Conservation (phyloP, 176 grass and related monocot species). For the Coix lacrymajobi region DNA sequence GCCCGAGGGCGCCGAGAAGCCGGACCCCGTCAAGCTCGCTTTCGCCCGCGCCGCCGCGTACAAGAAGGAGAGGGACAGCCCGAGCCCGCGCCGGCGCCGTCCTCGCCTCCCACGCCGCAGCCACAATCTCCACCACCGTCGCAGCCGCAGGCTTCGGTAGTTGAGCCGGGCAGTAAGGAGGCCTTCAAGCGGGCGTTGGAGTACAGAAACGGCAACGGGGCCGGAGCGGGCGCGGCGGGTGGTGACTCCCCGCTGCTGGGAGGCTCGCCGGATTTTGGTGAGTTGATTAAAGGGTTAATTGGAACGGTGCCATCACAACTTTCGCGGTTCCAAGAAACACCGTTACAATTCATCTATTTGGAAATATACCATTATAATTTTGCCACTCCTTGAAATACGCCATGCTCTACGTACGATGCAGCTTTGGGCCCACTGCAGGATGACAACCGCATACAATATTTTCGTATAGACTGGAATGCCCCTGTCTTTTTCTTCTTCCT, state of each 20-base stretch:
- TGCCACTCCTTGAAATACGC: too few species aligned
- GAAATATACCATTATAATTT: too few species aligned
- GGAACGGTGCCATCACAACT: too few species aligned
- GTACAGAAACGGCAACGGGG: conserved; percentile 36
- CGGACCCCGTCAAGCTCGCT: conserved; percentile 43
- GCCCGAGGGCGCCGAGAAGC: conserved; percentile 18
- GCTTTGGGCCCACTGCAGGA: too few species aligned
- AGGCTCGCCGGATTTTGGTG: conserved; percentile 35
- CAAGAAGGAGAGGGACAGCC: conserved; percentile 42
- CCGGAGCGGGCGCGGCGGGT: background rate
- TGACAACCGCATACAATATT: too few species aligned
- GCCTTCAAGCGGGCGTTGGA: conserved; percentile 36
- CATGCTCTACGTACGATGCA: too few species aligned
- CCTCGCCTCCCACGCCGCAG: background rate
- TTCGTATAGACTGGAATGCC: too few species aligned
- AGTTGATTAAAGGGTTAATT: background rate
- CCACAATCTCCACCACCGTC: background rate
- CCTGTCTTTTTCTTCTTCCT: too few species aligned
- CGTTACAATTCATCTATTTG: too few species aligned
- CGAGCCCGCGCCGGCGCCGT: background rate
- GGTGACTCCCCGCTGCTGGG: conserved; percentile 13
- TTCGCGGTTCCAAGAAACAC: too few species aligned
- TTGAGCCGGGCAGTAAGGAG: conserved; percentile 22
- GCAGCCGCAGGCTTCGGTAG: background rate
- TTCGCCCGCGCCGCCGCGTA: conserved; percentile 44